phyloP scores from a whole-genome alignment of 2,329 filamentous ascomycete genomes.

The Penicillium oxalicum region DNA sequence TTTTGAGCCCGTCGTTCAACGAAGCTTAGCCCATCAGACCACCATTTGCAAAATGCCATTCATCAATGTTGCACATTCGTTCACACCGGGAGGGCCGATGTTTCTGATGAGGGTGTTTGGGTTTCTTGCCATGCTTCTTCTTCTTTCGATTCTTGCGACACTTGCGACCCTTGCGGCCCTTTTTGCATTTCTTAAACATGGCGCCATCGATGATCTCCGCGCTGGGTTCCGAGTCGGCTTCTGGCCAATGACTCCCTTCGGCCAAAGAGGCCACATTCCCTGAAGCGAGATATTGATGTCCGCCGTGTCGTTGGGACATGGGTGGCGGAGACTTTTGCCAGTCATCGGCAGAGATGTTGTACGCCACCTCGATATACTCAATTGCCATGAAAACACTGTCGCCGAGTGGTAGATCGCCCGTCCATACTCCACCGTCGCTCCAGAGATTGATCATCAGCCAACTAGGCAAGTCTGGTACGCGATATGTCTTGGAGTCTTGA shows the following conservation, averaged over 20 bases:
- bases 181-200: conserved; percentile 12
- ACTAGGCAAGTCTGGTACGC: conserved; percentile 34
- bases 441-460: conserved; percentile 39
- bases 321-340: conserved; percentile 1
- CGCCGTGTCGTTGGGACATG: conserved; percentile 11
- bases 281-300: conserved; percentile 6
- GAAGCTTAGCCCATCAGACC: background rate
- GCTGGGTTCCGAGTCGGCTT: conserved; percentile 2
- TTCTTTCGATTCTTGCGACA: conserved; percentile 8
- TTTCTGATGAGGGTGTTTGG: background rate
- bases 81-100: conserved; percentile 1
- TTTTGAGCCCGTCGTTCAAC: no score
- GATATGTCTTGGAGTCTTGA: conserved; percentile 29
- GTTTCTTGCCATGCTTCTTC: conserved; percentile 5
- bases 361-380: conserved; percentile 40
- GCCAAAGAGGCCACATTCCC: background rate
- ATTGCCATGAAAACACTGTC: conserved; percentile 35
- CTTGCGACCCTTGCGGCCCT: conserved; percentile 10
- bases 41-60: conserved; percentile 6
- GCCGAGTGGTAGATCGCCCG: conserved; percentile 36
- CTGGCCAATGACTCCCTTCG: background rate
- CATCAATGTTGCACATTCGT: conserved; percentile 15
- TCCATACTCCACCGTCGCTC: conserved; percentile 40
- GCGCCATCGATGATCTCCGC: conserved; percentile 7
- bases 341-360: conserved; percentile 28